Percentiles rank a stretch among this genome's conserved stretches.
Conservation (phyloP, 345 rosid genomes). For the Gossypium turneri region DNA sequence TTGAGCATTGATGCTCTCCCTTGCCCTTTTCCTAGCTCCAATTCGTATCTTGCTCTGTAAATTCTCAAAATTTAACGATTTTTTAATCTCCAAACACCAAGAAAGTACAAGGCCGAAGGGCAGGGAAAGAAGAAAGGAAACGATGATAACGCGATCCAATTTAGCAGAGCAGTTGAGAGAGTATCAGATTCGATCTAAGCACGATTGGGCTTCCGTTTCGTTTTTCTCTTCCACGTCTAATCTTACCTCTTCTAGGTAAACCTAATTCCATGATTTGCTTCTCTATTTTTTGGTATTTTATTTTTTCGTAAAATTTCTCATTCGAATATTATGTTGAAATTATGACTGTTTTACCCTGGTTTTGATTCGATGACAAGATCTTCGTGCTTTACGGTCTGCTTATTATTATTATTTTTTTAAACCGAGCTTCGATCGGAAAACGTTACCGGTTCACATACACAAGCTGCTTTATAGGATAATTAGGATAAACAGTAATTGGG, state of each 20-base stretch:
- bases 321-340: neutral
- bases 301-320: neutral
- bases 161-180: slow-evolving; percentile 89
- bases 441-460: neutral
- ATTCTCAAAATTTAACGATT: slow-evolving; percentile 15
- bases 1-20: slow-evolving; percentile 23
- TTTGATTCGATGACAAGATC: neutral
- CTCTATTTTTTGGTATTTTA: neutral
- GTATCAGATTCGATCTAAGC: slow-evolving; percentile 92
- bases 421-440: neutral
- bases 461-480: neutral
- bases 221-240: slow-evolving; percentile 89
- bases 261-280: neutral
- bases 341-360: neutral
- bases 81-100: slow-evolving; percentile 11
- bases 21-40: slow-evolving; percentile 10
- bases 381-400: neutral
- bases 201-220: slow-evolving; percentile 97
- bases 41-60: slow-evolving; percentile 19
- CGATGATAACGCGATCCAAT: slow-evolving; percentile 96
- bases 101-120: neutral
- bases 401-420: too few species aligned
- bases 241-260: slow-evolving; percentile 67
- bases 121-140: slow-evolving; percentile 11
- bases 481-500: neutral